Evolutionary conservation across 768 basidiomycete genomes (phyloP).

Genomic region (Cyathus striatus): DNA sequence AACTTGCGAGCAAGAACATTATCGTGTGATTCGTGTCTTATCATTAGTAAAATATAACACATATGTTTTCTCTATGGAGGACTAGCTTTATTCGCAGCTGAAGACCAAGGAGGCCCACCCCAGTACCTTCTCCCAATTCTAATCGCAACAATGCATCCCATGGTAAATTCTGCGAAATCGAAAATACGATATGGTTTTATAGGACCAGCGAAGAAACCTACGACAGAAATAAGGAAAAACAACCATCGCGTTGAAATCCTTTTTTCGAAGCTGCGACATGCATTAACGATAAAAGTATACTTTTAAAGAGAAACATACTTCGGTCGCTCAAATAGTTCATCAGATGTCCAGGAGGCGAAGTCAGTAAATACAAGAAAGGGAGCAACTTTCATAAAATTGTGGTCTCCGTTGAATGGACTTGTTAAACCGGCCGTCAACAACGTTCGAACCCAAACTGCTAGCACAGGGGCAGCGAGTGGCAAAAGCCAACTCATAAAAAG

Average conservation of each 20-base stretch:
- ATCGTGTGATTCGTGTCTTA: no score
- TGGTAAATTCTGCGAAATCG: slow-evolving; percentile 47
- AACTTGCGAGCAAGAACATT: no score
- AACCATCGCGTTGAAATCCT: slow-evolving; percentile 46
- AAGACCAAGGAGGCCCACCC: slow-evolving; percentile 33
- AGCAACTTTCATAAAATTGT: slow-evolving; percentile 58
- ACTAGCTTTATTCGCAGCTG: not conserved
- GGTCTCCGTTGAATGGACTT: slow-evolving; percentile 80
- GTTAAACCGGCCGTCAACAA: slow-evolving; percentile 73
- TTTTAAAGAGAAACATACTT: slow-evolving; percentile 23
- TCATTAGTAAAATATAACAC: no score
- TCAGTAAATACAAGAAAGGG: slow-evolving; percentile 66
- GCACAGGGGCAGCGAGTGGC: slow-evolving; percentile 69
- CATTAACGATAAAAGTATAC: no score
- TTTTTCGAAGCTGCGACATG: slow-evolving; percentile 30
- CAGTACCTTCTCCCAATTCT: slow-evolving; percentile 48
- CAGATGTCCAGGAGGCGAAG: slow-evolving; percentile 46
- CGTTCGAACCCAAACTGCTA: slow-evolving; percentile 89
- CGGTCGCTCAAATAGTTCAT: slow-evolving; percentile 35
- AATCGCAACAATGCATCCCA: slow-evolving; percentile 39
- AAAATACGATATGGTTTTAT: slow-evolving; percentile 62
- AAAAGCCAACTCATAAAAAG: slow-evolving; percentile 79
- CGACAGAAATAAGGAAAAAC: slow-evolving; percentile 40
- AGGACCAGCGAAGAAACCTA: slow-evolving; percentile 67
- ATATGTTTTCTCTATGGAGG: no score